These are phyloP conservation scores for Candida cerambycidarum DNA, from an alignment of 805 yeast genomes.

Conservation along the genomic window DNA sequence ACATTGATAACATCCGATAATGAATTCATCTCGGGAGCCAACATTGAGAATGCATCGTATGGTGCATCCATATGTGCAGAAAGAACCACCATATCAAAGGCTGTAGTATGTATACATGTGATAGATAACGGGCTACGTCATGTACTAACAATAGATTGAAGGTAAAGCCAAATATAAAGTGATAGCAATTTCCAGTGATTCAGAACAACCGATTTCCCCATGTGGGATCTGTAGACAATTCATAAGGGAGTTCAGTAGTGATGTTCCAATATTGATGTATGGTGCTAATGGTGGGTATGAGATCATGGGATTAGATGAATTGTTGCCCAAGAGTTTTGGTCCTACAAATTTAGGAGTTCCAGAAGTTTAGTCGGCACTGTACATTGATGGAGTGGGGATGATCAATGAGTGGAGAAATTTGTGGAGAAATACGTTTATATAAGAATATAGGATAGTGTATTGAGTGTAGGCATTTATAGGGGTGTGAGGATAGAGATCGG, in stretches of 20 bases:
- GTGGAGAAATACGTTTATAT: no score
- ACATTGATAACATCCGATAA: conserved; percentile 56
- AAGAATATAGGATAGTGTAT: no score
- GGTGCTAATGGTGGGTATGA: conserved; percentile 47
- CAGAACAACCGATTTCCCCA: conserved; percentile 62
- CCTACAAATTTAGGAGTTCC: conserved; percentile 56
- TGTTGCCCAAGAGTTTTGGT: conserved; percentile 84
- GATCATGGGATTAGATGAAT: conserved; percentile 50
- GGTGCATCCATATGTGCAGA: conserved; percentile 53
- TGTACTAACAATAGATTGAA: conserved; percentile 12
- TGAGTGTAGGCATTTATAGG: no score
- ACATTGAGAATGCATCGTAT: conserved; percentile 90
- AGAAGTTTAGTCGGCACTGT: background rate
- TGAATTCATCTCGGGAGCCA: conserved; percentile 66
- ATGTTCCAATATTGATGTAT: conserved; percentile 69
- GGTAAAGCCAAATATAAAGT: conserved; percentile 11
- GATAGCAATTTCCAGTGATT: conserved; percentile 14
- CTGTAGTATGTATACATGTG: conserved; percentile 27
- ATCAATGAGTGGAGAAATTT: no score
- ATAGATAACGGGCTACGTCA: no score
- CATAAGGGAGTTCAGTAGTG: conserved; percentile 72
- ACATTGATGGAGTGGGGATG: no score
- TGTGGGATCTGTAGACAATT: conserved; percentile 95
- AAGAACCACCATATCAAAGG: conserved; percentile 35
- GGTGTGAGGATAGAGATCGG: no score